phyloP scores from a whole-genome alignment of 2,329 filamentous ascomycete genomes.

The Salinomyces thailandicus region DNA sequence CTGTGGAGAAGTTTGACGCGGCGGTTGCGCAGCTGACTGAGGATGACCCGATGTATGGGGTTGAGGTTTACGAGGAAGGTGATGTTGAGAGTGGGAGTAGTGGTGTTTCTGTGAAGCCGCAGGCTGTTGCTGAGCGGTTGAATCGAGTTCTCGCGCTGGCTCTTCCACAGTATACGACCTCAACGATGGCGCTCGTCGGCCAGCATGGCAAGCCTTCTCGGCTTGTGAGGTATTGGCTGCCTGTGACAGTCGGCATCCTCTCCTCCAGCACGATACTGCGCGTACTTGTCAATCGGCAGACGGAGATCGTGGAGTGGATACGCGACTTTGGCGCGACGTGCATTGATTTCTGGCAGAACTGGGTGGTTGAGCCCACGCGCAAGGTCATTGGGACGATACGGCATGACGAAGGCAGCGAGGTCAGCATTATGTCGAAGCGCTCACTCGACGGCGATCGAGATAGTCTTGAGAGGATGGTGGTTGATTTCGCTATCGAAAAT shows the following conservation, averaged over 20 bases:
- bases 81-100: constrained; percentile 19
- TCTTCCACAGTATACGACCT: constrained; percentile 55
- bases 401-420: constrained; percentile 84
- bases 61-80: constrained; percentile 29
- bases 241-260: constrained; percentile 57
- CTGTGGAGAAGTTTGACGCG: constrained; percentile 45
- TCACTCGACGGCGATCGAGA: constrained; percentile 83
- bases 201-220: constrained; percentile 65
- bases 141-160: constrained; percentile 57
- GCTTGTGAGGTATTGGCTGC: constrained; percentile 81
- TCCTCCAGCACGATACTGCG: constrained; percentile 82
- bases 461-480: constrained; percentile 92
- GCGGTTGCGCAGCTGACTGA: constrained; percentile 47
- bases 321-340: constrained; percentile 66
- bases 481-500: constrained; percentile 85
- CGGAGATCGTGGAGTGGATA: constrained; percentile 72
- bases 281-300: constrained; percentile 61
- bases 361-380: constrained; percentile 76
- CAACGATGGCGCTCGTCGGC: constrained; percentile 46
- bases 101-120: constrained; percentile 27
- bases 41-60: constrained; percentile 36
- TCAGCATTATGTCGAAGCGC: constrained; percentile 91
- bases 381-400: constrained; percentile 86
- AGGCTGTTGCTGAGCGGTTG: constrained; percentile 56
- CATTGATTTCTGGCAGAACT: constrained; percentile 90